Evolutionary conservation across 306 rosid species (phyloP).

Genomic region (Trichosanthes cucumerina): DNA sequence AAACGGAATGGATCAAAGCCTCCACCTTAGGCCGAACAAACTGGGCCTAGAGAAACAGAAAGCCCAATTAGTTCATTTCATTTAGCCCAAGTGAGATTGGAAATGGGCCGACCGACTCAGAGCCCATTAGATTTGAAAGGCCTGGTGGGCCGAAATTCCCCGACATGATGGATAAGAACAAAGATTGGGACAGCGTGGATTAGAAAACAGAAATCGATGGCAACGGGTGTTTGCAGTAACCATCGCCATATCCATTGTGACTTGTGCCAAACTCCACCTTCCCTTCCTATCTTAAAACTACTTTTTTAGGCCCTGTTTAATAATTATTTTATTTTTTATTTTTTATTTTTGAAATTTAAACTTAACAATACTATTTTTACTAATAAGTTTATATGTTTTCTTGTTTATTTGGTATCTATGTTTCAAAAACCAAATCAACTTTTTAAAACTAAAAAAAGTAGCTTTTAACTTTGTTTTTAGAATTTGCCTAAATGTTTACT

Average conservation of each 20-base stretch:
- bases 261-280: slow-evolving; percentile 32
- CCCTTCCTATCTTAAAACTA: slow-evolving; percentile 16
- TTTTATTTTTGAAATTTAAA: too few species aligned
- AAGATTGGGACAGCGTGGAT: slow-evolving; percentile 1
- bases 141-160: neutral
- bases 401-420: too few species aligned
- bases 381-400: too few species aligned
- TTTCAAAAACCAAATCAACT: too few species aligned
- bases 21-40: neutral
- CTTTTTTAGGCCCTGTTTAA: too few species aligned
- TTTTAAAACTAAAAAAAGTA: too few species aligned
- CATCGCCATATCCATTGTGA: slow-evolving; percentile 15
- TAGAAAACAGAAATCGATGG: neutral
- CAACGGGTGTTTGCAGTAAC: neutral
- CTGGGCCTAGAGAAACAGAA: neutral
- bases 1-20: neutral
- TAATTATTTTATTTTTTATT: too few species aligned
- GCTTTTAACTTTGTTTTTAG: too few species aligned
- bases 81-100: neutral
- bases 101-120: neutral
- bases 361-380: too few species aligned
- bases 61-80: neutral
- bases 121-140: neutral
- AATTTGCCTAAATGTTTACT: too few species aligned
- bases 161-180: slow-evolving; percentile 5